Evolutionary conservation across 768 basidiomycete genomes (phyloP).

Genomic region (Lanmaoa rubissima): DNA sequence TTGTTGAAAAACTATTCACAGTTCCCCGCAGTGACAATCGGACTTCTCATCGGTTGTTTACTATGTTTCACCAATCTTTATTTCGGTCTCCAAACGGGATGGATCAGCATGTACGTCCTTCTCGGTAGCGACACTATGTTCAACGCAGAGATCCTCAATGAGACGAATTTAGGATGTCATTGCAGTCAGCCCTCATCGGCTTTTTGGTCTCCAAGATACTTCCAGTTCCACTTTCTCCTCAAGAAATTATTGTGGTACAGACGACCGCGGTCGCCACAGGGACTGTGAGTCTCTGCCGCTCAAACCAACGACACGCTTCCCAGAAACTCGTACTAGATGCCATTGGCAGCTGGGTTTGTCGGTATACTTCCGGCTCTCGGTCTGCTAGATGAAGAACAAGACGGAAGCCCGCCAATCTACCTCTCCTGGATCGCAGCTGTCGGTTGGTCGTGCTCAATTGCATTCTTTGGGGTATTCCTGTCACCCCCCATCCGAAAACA

Average conservation of each 20-base stretch:
- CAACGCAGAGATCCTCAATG: background rate
- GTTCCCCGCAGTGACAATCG: slow-evolving; percentile 65
- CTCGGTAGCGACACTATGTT: background rate
- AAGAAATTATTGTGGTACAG: slow-evolving; percentile 92
- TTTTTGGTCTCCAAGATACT: slow-evolving; percentile 80
- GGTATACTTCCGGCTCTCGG: slow-evolving; percentile 91
- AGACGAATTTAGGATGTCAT: slow-evolving; percentile 76
- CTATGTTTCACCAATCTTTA: slow-evolving; percentile 93
- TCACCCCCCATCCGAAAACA: slow-evolving; percentile 93
- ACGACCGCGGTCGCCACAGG: slow-evolving; percentile 96
- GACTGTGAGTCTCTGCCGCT: slow-evolving; percentile 34
- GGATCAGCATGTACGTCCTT: slow-evolving; percentile 74
- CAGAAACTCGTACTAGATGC: slow-evolving; percentile 49
- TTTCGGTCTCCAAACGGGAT: slow-evolving; percentile 84
- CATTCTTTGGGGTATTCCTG: slow-evolving; percentile 98
- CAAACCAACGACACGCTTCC: background rate
- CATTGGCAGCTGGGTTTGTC: slow-evolving; percentile 83
- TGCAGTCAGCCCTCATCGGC: slow-evolving; percentile 91
- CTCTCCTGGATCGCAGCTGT: slow-evolving; percentile 73
- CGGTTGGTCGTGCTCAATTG: slow-evolving; percentile 86
- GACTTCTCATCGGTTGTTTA: slow-evolving; percentile 80
- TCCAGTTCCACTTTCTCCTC: slow-evolving; percentile 73
- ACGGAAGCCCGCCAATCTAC: slow-evolving; percentile 73
- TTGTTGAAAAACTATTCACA: slow-evolving; percentile 7
- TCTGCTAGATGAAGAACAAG: slow-evolving; percentile 67